These are phyloP conservation scores for Nitzschia sp. DNA, from an alignment of 108 stramenopile genomes.

Conservation along the genomic window DNA sequence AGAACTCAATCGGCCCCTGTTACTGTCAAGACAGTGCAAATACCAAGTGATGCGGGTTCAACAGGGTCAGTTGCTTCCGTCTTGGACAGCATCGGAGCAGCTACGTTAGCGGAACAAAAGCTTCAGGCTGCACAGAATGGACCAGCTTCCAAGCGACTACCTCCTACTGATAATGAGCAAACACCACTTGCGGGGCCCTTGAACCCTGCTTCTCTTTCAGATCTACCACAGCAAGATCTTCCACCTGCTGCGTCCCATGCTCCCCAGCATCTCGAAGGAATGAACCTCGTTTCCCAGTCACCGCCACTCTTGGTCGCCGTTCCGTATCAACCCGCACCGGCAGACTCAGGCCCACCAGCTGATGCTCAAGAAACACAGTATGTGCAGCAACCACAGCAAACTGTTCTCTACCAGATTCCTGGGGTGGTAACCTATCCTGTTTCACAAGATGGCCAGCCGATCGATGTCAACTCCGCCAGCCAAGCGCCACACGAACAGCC, in stretches of 20 bases:
- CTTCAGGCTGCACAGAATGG: slow-evolving; percentile 1
- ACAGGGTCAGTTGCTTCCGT: slow-evolving; percentile 4
- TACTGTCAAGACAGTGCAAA: not conserved
- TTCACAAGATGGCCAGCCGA: not conserved
- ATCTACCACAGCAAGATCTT: not conserved
- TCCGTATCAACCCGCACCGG: not conserved
- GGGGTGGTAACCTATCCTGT: slow-evolving; percentile 29
- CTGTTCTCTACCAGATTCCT: slow-evolving; percentile 28
- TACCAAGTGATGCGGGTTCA: not conserved
- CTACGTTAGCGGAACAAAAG: slow-evolving; percentile 10
- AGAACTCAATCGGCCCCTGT: not conserved
- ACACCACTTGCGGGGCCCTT: slow-evolving; percentile 1
- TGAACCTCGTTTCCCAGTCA: not conserved
- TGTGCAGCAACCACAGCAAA: slow-evolving; percentile 18
- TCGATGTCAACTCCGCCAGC: not conserved
- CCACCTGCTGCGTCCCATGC: not conserved
- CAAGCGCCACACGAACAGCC: slow-evolving; percentile 11
- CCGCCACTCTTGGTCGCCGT: slow-evolving; percentile 4
- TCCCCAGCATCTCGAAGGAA: not conserved
- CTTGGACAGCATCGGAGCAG: slow-evolving; percentile 15
- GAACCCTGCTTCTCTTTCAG: not conserved
- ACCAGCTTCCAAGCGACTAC: not conserved
- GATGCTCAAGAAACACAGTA: not conserved
- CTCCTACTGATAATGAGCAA: not conserved
- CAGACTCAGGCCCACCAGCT: not conserved